Evolutionary conservation across 306 rosid genomes (phyloP).

Genomic region (Prunus mume): DNA sequence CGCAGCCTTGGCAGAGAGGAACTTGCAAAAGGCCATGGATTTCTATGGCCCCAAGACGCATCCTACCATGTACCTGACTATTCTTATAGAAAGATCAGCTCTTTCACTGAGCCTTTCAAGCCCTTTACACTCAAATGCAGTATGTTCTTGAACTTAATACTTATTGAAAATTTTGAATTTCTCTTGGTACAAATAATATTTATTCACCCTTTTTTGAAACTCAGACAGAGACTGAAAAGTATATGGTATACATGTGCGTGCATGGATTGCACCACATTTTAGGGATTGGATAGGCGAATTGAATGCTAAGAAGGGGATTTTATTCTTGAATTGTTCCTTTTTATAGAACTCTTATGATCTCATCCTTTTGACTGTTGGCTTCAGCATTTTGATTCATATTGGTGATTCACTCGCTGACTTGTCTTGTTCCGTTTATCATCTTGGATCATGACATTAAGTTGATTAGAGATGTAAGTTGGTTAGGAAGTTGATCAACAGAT

Average conservation of each 20-base stretch:
- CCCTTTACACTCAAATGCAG: slow-evolving; percentile 62
- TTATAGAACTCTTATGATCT: background rate
- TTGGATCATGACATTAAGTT: background rate
- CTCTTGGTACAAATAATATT: background rate
- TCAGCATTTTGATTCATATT: background rate
- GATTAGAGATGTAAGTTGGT: background rate
- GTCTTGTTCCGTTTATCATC: background rate
- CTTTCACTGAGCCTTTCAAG: slow-evolving; percentile 59
- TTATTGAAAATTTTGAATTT: background rate
- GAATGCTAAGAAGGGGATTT: background rate
- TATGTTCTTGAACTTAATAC: slow-evolving; percentile 37
- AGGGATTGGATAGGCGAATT: background rate
- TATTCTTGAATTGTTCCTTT: slow-evolving; percentile 2
- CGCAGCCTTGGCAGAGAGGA: slow-evolving; percentile 86
- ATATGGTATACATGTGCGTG: background rate
- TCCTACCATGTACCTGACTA: slow-evolving; percentile 68
- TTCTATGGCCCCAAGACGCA: slow-evolving; percentile 81
- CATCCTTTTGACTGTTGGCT: background rate
- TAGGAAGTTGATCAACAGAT: background rate
- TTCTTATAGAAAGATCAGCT: slow-evolving; percentile 77
- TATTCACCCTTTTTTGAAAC: background rate
- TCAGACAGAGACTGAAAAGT: background rate
- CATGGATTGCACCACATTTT: background rate
- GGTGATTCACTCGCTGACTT: background rate
- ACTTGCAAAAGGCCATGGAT: slow-evolving; percentile 84